A percentile compares a stretch with the other conserved stretches of the same genome.
phyloP scores from a whole-genome alignment of 148 eudicot genomes.

The Chenopodium quinoa region DNA sequence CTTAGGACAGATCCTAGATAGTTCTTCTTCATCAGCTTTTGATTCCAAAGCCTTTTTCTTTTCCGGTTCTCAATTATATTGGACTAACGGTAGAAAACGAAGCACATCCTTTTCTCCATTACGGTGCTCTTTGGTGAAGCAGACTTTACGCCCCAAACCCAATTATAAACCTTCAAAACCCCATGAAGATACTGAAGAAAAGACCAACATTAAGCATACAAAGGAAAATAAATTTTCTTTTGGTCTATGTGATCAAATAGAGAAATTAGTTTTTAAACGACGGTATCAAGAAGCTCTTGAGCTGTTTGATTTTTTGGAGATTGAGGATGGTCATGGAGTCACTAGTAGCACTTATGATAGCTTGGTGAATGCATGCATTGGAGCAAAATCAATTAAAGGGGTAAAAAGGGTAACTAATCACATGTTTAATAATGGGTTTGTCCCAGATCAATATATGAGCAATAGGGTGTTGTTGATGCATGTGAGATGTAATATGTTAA shows the following conservation, averaged over 20 bases:
- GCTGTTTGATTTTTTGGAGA: conserved; percentile 71
- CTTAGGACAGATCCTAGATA: conserved; percentile 33
- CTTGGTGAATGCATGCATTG: conserved; percentile 67
- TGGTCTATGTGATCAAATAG: conserved; percentile 56
- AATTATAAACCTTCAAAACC: conserved; percentile 37
- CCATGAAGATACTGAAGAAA: conserved; percentile 26
- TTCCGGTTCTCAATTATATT: conserved; percentile 23
- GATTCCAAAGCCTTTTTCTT: conserved; percentile 24
- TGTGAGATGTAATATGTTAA: conserved; percentile 80
- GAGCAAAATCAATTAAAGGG: conserved; percentile 64
- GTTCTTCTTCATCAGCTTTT: conserved; percentile 27
- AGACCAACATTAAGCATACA: conserved; percentile 10
- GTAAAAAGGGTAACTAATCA: conserved; percentile 59
- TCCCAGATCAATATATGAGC: conserved; percentile 62
- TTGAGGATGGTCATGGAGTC: conserved; percentile 41
- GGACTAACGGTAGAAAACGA: conserved; percentile 26
- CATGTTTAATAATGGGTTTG: conserved; percentile 51
- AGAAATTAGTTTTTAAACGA: conserved; percentile 47
- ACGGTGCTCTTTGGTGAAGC: conserved; percentile 39
- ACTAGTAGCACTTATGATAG: conserved; percentile 57
- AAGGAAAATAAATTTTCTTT: conserved; percentile 14
- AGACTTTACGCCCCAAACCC: conserved; percentile 56
- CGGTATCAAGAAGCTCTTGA: conserved; percentile 69
- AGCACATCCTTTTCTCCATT: conserved; percentile 28
- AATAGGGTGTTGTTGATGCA: conserved; percentile 79